These are phyloP conservation scores for Fusarium coffeatum DNA, from an alignment of 2,329 filamentous ascomycete genomes.

Conservation along the genomic window DNA sequence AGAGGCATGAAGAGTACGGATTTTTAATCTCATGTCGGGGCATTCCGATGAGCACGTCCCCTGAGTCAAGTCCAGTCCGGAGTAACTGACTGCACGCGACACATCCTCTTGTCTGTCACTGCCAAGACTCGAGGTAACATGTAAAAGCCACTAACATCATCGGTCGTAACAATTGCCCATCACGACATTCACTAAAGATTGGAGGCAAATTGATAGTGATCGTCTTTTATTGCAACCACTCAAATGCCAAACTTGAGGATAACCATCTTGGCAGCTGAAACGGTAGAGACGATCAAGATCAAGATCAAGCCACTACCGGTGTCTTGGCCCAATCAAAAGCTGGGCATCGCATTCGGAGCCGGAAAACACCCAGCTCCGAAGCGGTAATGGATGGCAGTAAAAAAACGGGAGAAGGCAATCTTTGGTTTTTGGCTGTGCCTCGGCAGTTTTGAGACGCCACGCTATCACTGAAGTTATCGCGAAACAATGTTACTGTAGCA, in stretches of 20 bases:
- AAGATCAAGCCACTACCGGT: constrained; percentile 5
- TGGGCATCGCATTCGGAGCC: constrained; percentile 17
- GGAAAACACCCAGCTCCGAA: constrained; percentile 18
- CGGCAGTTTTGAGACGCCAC: not conserved
- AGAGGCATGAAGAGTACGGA: not conserved
- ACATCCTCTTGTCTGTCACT: not conserved
- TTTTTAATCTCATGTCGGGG: not conserved
- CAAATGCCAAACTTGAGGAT: not conserved
- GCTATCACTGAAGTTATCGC: not conserved
- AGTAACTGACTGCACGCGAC: not conserved
- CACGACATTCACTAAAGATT: not conserved
- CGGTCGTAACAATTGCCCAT: not conserved
- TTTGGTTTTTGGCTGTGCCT: not conserved
- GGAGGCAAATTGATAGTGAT: not conserved
- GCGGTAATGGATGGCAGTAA: not conserved
- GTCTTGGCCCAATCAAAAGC: constrained; percentile 11
- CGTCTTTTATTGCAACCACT: not conserved
- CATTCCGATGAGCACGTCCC: not conserved
- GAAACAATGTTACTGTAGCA: not conserved
- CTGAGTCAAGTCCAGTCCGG: not conserved
- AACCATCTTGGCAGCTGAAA: constrained; percentile 12
- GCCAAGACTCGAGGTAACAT: constrained; percentile 9
- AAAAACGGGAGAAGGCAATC: not conserved
- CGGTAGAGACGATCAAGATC: not conserved
- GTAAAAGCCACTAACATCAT: constrained; percentile 1